Percentiles rank a stretch among this genome's conserved stretches.
Evolutionary conservation across 2,329 filamentous ascomycete genomes (phyloP).

Genomic region (Fusarium ramigenum): DNA sequence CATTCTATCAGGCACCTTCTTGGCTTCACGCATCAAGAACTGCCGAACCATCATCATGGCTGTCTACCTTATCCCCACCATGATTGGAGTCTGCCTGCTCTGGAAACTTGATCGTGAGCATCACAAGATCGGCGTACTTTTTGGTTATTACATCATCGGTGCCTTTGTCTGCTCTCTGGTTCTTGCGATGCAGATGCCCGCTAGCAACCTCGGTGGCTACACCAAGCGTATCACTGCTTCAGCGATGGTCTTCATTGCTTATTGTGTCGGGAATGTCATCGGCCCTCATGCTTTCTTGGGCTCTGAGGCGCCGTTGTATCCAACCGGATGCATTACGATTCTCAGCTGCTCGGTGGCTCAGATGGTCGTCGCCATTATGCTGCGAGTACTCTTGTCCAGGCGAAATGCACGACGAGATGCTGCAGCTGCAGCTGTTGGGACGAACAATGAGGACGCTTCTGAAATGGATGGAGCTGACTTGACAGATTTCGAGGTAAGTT

Average conservation of each 20-base stretch:
- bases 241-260: slow-evolving; percentile 57
- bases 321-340: slow-evolving; percentile 58
- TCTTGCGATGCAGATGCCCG: slow-evolving; percentile 62
- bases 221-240: slow-evolving; percentile 58
- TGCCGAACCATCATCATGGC: slow-evolving; percentile 61
- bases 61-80: slow-evolving; percentile 59
- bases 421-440: not conserved
- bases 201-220: slow-evolving; percentile 58
- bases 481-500: slow-evolving; percentile 37
- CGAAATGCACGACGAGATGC: slow-evolving; percentile 31
- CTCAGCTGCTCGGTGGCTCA: slow-evolving; percentile 26
- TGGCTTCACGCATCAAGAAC: slow-evolving; percentile 60
- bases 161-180: slow-evolving; percentile 62
- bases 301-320: slow-evolving; percentile 57
- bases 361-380: slow-evolving; percentile 28
- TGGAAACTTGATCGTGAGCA: slow-evolving; percentile 55
- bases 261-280: slow-evolving; percentile 45
- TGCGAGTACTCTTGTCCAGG: slow-evolving; percentile 11
- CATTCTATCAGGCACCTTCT: slow-evolving; percentile 60
- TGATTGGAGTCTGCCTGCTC: slow-evolving; percentile 57
- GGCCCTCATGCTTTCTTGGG: slow-evolving; percentile 52
- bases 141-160: slow-evolving; percentile 61
- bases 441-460: not conserved
- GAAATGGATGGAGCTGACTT: slow-evolving; percentile 15
- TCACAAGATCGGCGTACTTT: slow-evolving; percentile 56